A percentile compares a stretch with the other conserved stretches of the same genome.
phyloP scores from a whole-genome alignment of 1,139 yeast genomes.

The Debaryomyces fabryi region DNA sequence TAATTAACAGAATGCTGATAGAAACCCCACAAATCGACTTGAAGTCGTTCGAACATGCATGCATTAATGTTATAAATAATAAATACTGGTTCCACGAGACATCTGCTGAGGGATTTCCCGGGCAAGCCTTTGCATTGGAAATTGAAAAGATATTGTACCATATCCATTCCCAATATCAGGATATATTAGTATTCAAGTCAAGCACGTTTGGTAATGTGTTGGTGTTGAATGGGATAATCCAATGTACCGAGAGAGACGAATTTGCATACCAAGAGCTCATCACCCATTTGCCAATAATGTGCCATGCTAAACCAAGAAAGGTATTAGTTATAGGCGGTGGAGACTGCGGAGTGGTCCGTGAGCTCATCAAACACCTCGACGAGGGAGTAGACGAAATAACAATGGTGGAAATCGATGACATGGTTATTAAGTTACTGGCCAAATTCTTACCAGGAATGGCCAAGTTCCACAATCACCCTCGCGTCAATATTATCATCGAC shows the following conservation, averaged over 20 bases:
- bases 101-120: conserved; percentile 42
- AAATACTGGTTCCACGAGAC: conserved; percentile 47
- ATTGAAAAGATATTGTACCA: conserved; percentile 39
- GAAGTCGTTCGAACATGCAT: conserved; percentile 27
- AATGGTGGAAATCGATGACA: conserved; percentile 89
- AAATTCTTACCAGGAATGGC: conserved; percentile 84
- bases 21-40: conserved; percentile 17
- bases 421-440: conserved; percentile 75
- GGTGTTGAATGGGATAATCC: conserved; percentile 84
- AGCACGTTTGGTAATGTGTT: conserved; percentile 80
- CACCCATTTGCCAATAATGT: conserved; percentile 74
- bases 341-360: conserved; percentile 90
- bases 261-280: conserved; percentile 91
- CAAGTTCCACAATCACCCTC: conserved; percentile 66
- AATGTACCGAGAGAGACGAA: conserved; percentile 88
- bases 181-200: conserved; percentile 70
- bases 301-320: conserved; percentile 71
- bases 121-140: conserved; percentile 47
- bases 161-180: conserved; percentile 40
- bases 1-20: not conserved
- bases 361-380: conserved; percentile 71
- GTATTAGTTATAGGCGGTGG: conserved; percentile 93
- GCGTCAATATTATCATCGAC: conserved; percentile 72
- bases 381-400: conserved; percentile 65
- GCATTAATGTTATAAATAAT: conserved; percentile 28